Percentiles rank a stretch among this genome's conserved stretches.
Evolutionary conservation across 192 early-diverging fungal genomes (phyloP).

Genomic region (Cetraspora pellucida): DNA sequence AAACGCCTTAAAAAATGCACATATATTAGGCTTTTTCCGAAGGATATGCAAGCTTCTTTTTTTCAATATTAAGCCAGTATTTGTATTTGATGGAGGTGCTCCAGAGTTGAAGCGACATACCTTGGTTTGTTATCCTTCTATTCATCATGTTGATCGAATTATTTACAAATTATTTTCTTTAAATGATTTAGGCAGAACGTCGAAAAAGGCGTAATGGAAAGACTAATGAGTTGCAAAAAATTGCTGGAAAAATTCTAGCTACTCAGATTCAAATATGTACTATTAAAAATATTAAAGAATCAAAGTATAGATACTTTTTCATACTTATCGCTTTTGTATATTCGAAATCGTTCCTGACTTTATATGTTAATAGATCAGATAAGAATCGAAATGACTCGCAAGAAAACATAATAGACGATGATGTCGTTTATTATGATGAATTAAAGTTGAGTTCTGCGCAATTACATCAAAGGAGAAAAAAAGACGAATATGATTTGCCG

Average conservation of each 20-base stretch:
- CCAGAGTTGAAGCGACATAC: conserved; percentile 84
- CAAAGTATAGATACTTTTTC: conserved; percentile 34
- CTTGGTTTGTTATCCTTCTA: conserved; percentile 50
- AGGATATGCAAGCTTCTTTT: conserved; percentile 93
- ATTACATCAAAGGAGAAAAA: conserved; percentile 33
- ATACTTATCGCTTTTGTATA: not conserved
- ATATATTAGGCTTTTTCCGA: conserved; percentile 91
- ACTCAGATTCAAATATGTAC: conserved; percentile 77
- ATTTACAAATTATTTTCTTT: not conserved
- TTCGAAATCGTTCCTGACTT: not conserved
- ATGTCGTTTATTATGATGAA: conserved; percentile 19
- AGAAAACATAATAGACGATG: conserved; percentile 29
- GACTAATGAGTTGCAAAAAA: conserved; percentile 61
- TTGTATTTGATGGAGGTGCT: conserved; percentile 95
- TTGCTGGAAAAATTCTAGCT: conserved; percentile 82
- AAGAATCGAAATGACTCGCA: conserved; percentile 36
- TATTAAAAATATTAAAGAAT: conserved; percentile 48
- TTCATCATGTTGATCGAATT: conserved; percentile 17
- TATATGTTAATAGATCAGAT: conserved; percentile 26
- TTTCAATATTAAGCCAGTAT: conserved; percentile 87
- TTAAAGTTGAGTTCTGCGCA: not conserved
- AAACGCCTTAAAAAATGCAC: conserved; percentile 76
- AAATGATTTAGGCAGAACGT: conserved; percentile 48
- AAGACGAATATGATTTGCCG: conserved; percentile 63
- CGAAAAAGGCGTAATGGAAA: conserved; percentile 43